Conservation (phyloP, 371 early-diverging fungal genomes). For the Paraphysoderma sedebokerense region DNA sequence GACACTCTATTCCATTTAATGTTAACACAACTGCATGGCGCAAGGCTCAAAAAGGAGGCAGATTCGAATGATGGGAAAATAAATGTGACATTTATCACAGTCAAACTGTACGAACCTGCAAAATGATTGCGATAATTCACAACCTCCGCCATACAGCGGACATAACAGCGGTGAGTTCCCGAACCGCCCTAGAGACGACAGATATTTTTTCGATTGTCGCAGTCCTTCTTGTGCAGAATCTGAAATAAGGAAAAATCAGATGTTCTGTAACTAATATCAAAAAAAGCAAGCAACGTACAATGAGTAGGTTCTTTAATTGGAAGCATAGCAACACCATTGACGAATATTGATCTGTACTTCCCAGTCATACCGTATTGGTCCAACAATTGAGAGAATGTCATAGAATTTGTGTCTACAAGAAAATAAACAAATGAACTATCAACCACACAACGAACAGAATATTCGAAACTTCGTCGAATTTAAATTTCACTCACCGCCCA, state of each 20-base stretch:
- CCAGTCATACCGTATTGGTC: background rate
- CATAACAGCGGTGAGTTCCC: constrained; percentile 66
- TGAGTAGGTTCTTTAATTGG: background rate
- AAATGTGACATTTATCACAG: constrained; percentile 1
- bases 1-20: constrained; percentile 27
- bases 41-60: background rate
- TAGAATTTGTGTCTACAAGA: background rate
- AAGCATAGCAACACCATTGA: background rate
- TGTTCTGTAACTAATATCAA: background rate
- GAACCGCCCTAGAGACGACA: constrained; percentile 72
- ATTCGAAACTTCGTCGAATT: too few relatives aligned
- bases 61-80: background rate
- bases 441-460: background rate
- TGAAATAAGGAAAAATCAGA: constrained; percentile 1
- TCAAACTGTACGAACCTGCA: constrained; percentile 36
- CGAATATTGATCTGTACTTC: background rate
- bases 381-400: background rate
- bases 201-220: constrained; percentile 38
- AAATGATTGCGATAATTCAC: constrained; percentile 82
- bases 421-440: background rate
- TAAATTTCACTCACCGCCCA: background rate
- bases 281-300: background rate
- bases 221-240: constrained; percentile 42
- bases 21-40: background rate
- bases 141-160: constrained; percentile 74